Base-by-base conservation (phyloP, 768 basidiomycete species). In the Cystobasidium onofrii region DNA sequence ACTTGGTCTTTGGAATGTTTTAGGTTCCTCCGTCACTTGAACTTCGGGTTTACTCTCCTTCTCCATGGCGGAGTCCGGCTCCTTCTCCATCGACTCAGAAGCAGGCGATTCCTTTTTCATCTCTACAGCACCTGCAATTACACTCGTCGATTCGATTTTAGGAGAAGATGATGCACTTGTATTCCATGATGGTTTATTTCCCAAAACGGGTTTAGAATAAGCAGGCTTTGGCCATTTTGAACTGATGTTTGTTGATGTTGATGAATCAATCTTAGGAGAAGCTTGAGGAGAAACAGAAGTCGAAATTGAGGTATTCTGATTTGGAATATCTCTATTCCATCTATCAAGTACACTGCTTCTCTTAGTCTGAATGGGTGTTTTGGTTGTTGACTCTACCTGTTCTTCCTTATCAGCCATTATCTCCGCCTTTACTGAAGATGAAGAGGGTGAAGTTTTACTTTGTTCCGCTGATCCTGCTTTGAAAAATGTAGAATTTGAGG, bases 271-370 rank as follows among this genome's bases (percentile, higher is more conserved):
- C 25, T 60, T 25, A 34, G 69, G 69, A 33, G 69, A 71, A 9
- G 69, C 29, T 34, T 52, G 33, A 29, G 55, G 52, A n/a, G 69
- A 71, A 55, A 27, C 52, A 29, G 52, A 57, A n/a, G 52, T 27
- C 1, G 66, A 29, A 69, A 44, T 6, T 10, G 44, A 15, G 7
- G 29, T 61, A 31, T 6, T 4, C n/a, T 63, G 36, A 46, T 64
- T 29, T 13, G 63, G 63, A 20, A 20, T 64, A 36, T 64, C 63
- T 39, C 34, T 39, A 27, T 43, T 43, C 63, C 63, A 64, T 27
- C 63, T 27, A 46, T 64, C 63, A 25, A 64, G 63, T 13, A 64
- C 63, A 34, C 63, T 64, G 27, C 63, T 64, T 23, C 63, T 27
- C 63, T 64, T 64, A n/a, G 29, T 13, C 25, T 39, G 36, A 36